Conservation (phyloP, 1,139 yeast species). For the Geotrichum phurueaensis region DNA sequence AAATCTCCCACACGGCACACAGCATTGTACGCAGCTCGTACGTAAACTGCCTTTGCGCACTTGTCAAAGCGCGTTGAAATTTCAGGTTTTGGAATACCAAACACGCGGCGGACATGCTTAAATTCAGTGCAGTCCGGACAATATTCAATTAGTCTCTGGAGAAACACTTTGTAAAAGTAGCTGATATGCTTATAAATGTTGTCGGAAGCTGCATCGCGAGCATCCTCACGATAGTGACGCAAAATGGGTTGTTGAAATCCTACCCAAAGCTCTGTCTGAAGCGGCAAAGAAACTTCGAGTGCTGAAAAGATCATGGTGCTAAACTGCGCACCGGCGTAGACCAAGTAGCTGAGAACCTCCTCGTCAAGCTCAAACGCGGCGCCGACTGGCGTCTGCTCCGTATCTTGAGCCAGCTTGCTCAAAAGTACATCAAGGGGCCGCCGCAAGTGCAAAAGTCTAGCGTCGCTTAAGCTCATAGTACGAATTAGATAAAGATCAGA, state of each 20-base stretch:
- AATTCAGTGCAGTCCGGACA: conserved; percentile 17
- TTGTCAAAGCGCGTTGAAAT: not conserved
- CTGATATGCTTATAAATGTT: conserved; percentile 20
- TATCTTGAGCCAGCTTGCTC: not conserved
- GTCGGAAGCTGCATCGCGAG: not conserved
- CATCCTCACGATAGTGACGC: conserved; percentile 14
- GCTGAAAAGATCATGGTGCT: conserved; percentile 17
- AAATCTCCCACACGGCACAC: conserved; percentile 23
- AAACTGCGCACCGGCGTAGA: conserved; percentile 15
- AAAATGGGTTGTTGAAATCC: conserved; percentile 12
- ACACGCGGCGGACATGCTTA: conserved; percentile 6
- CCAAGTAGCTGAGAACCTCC: conserved; percentile 16
- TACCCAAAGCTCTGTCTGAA: conserved; percentile 18
- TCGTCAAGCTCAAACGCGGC: conserved; percentile 14
- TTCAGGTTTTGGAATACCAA: not conserved
- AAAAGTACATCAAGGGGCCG: conserved; percentile 6
- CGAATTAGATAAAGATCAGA: not conserved
- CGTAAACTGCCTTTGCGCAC: not conserved
- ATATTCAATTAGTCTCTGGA: conserved; percentile 19
- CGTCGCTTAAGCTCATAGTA: not conserved
- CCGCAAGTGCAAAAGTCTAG: conserved; percentile 1
- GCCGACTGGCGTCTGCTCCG: not conserved
- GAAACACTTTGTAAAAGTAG: conserved; percentile 18
- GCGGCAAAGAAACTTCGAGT: conserved; percentile 7
- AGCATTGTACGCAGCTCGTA: conserved; percentile 6